These are phyloP conservation scores for Solanum chmielewskii DNA, from an alignment of 257 asterid species.

Conservation along the genomic window DNA sequence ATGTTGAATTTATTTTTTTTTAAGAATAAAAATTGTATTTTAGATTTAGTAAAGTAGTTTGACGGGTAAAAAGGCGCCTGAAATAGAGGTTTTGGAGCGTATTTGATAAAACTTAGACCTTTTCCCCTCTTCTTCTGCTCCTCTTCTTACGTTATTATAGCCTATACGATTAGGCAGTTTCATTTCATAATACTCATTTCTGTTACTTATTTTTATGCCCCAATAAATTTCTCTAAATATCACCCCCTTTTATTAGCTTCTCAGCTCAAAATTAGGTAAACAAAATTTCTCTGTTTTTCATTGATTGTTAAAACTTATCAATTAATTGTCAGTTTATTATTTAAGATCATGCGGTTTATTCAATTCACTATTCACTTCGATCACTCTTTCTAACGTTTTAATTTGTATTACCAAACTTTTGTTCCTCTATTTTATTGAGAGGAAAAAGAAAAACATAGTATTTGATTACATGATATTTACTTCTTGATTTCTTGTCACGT, in stretches of 20 bases:
- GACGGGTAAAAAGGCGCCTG: conserved; percentile 23
- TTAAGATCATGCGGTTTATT: background rate
- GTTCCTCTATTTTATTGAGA: background rate
- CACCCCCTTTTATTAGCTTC: background rate
- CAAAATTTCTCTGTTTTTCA: background rate
- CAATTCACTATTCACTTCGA: background rate
- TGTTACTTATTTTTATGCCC: background rate
- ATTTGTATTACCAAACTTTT: background rate
- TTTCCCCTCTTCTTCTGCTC: background rate
- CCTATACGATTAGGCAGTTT: background rate
- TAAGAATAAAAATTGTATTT: too few species aligned
- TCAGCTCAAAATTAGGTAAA: conserved; percentile 10
- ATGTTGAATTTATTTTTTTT: too few species aligned
- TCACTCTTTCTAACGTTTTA: background rate
- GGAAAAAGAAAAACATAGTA: background rate
- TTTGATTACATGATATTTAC: background rate
- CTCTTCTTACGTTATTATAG: background rate
- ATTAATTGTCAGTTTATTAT: background rate
- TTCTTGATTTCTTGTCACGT: background rate
- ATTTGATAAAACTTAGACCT: background rate
- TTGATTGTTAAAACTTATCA: background rate
- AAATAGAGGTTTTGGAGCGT: conserved; percentile 3
- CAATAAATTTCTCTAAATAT: background rate
- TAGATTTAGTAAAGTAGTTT: background rate
- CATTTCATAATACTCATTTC: background rate